phyloP scores from a whole-genome alignment of 2,329 filamentous ascomycete genomes.

The Rhinocladiella mackenziei region DNA sequence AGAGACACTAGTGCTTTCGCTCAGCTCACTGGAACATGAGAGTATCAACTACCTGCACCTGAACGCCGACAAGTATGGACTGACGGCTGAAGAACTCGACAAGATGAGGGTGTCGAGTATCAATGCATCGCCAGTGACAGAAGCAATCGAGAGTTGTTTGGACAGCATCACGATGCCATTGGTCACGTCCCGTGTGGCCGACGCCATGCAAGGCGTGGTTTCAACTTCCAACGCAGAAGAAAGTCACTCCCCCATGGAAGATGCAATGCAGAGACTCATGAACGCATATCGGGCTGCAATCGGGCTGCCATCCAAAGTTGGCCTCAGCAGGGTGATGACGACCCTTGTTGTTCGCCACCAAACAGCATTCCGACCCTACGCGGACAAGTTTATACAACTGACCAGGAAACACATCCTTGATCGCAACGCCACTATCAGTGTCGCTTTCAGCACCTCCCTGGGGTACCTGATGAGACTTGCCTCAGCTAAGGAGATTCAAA shows the following conservation, averaged over 20 bases:
- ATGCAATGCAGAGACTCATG: slow-evolving; percentile 68
- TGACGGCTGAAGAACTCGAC: slow-evolving; percentile 86
- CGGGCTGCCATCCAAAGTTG: slow-evolving; percentile 90
- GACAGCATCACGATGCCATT: slow-evolving; percentile 74
- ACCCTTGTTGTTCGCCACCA: slow-evolving; percentile 78
- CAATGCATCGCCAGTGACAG: slow-evolving; percentile 81
- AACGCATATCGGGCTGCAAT: slow-evolving; percentile 78
- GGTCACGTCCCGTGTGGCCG: slow-evolving; percentile 2
- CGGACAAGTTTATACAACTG: slow-evolving; percentile 69
- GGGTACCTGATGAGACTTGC: slow-evolving; percentile 74
- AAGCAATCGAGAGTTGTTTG: slow-evolving; percentile 84
- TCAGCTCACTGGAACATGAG: slow-evolving; percentile 86
- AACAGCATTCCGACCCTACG: slow-evolving; percentile 69
- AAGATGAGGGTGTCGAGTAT: slow-evolving; percentile 78
- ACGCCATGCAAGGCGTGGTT: slow-evolving; percentile 23
- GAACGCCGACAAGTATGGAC: slow-evolving; percentile 75
- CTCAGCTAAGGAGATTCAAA: slow-evolving; percentile 56
- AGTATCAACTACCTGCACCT: slow-evolving; percentile 90
- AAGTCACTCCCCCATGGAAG: slow-evolving; percentile 52
- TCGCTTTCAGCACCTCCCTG: slow-evolving; percentile 78
- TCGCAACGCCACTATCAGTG: slow-evolving; percentile 87
- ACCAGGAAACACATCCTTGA: slow-evolving; percentile 81
- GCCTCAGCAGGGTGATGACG: slow-evolving; percentile 77
- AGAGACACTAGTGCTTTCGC: slow-evolving; percentile 71
- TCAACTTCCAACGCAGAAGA: slow-evolving; percentile 2